phyloP scores from a whole-genome alignment of 2,329 filamentous ascomycete species.

The Zarea fungicola region DNA sequence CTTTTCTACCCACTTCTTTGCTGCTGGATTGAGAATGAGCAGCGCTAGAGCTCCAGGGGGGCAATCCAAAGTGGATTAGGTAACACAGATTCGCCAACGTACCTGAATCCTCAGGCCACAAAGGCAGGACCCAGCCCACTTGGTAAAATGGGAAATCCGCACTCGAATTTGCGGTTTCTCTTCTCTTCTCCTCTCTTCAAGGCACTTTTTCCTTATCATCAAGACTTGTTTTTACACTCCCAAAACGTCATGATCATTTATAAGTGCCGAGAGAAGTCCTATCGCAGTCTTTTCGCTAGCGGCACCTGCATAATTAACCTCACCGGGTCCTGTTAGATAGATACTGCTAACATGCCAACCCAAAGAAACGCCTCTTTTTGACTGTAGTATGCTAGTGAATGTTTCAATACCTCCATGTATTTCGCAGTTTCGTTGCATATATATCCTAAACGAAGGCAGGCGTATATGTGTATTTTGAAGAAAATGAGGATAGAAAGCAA shows the following conservation, averaged over 20 bases:
- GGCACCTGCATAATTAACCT: slow-evolving; percentile 63
- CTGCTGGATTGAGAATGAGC: background rate
- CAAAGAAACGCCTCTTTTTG: background rate
- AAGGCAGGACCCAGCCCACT: slow-evolving; percentile 20
- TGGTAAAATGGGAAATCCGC: slow-evolving; percentile 19
- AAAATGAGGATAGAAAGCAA: too few species aligned
- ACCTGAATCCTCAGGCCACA: slow-evolving; percentile 17
- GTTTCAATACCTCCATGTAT: background rate
- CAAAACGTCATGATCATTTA: slow-evolving; percentile 88
- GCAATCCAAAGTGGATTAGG: background rate
- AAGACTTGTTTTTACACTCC: slow-evolving; percentile 61
- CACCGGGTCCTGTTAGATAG: slow-evolving; percentile 96
- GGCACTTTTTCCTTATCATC: slow-evolving; percentile 95
- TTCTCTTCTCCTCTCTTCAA: slow-evolving; percentile 39
- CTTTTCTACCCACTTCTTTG: slow-evolving; percentile 1
- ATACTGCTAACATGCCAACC: slow-evolving; percentile 68
- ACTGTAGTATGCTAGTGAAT: background rate
- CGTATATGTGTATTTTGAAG: too few species aligned
- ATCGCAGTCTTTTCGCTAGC: slow-evolving; percentile 95
- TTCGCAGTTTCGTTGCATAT: background rate
- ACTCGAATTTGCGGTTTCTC: slow-evolving; percentile 22
- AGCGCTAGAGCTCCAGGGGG: slow-evolving; percentile 2
- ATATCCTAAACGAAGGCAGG: too few species aligned
- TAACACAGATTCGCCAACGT: background rate
- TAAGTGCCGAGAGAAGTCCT: slow-evolving; percentile 68